Evolutionary conservation across 768 basidiomycete species (phyloP).

Genomic region (Kwoniella heveanensis): DNA sequence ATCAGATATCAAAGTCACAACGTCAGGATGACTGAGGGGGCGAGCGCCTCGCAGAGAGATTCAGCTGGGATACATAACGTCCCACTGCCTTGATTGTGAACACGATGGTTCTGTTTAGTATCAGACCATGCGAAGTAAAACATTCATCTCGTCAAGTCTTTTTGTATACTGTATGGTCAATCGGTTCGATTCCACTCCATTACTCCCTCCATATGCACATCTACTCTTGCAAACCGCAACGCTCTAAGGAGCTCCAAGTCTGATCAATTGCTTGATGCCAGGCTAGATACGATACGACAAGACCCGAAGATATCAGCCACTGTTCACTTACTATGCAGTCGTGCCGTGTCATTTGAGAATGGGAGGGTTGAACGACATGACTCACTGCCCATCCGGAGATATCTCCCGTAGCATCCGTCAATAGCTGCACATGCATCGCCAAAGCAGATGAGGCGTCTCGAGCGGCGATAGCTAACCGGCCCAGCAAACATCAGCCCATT

Average conservation of each 20-base stretch:
- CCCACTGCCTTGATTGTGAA: too few relatives aligned
- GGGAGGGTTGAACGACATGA: conserved; percentile 5
- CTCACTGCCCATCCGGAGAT: conserved; percentile 60
- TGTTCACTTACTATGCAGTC: too few relatives aligned
- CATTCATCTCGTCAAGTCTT: conserved; percentile 13
- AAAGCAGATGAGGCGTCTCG: conserved; percentile 76
- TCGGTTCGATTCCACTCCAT: background rate
- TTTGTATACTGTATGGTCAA: conserved; percentile 3
- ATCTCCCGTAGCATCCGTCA: conserved; percentile 80
- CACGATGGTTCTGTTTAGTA: too few relatives aligned
- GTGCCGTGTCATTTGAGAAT: background rate
- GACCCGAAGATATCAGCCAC: conserved; percentile 56
- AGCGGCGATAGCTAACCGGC: conserved; percentile 79
- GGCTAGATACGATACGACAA: conserved; percentile 70
- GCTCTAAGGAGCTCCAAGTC: conserved; percentile 31
- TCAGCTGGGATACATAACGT: too few relatives aligned
- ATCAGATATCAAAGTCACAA: too few relatives aligned
- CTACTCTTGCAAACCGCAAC: background rate
- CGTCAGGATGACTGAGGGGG: too few relatives aligned
- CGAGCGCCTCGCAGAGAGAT: too few relatives aligned
- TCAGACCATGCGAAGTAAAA: background rate
- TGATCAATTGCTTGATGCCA: conserved; percentile 81
- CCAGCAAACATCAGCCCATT: too few relatives aligned
- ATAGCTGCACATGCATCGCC: conserved; percentile 79
- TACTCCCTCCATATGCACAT: background rate